Conservation (phyloP, 164 flowering plant species). For the Piper betle region DNA sequence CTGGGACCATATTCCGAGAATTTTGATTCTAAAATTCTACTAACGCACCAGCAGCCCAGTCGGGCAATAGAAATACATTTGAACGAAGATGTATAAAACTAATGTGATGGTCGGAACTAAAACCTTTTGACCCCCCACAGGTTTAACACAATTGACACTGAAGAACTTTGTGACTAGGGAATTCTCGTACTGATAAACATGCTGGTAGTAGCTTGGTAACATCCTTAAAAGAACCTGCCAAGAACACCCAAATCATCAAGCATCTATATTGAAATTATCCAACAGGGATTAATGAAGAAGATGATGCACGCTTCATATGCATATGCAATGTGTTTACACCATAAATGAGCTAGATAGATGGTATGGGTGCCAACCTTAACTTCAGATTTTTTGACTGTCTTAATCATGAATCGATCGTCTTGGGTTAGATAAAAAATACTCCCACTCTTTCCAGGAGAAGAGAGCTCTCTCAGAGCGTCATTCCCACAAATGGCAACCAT, state of each 20-base stretch:
- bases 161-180: slow-evolving; percentile 35
- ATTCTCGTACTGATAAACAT: slow-evolving; percentile 18
- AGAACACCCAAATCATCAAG: background rate
- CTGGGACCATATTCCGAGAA: no score
- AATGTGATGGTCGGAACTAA: slow-evolving; percentile 27
- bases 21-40: background rate
- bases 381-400: slow-evolving; percentile 77
- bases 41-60: background rate
- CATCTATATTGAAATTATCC: no score
- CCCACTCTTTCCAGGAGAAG: slow-evolving; percentile 69
- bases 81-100: no score
- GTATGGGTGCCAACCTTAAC: slow-evolving; percentile 40
- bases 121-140: slow-evolving; percentile 40
- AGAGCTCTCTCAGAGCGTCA: slow-evolving; percentile 53
- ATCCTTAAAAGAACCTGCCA: slow-evolving; percentile 27
- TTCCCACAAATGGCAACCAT: slow-evolving; percentile 63
- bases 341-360: background rate
- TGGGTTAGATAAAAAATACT: slow-evolving; percentile 73
- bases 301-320: no score
- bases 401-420: slow-evolving; percentile 77
- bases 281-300: no score
- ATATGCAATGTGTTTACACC: no score
- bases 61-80: no score
- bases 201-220: slow-evolving; percentile 39
- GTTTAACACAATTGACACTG: slow-evolving; percentile 43